These are phyloP conservation scores for Phytophthora cactorum DNA, from an alignment of 352 stramenopile genomes.

Conservation along the genomic window DNA sequence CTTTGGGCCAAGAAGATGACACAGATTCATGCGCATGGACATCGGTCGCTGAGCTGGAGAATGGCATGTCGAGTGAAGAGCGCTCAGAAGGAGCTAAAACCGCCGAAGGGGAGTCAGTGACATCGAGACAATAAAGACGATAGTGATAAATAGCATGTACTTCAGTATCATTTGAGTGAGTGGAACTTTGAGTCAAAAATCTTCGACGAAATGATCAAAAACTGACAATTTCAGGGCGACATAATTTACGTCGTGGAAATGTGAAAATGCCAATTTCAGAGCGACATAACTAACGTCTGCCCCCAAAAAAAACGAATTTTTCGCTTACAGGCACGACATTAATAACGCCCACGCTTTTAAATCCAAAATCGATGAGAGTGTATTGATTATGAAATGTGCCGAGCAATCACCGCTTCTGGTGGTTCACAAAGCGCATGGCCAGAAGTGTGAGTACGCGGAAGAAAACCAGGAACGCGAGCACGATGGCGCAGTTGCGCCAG, in stretches of 20 bases:
- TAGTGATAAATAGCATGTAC: too few species aligned
- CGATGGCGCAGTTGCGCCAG: conserved; percentile 31
- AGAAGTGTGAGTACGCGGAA: conserved; percentile 27
- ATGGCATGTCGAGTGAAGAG: conserved; percentile 3
- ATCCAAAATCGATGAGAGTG: too few species aligned
- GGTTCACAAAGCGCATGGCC: conserved; percentile 33
- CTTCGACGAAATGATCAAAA: neutral
- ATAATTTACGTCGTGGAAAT: neutral
- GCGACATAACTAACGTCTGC: too few species aligned
- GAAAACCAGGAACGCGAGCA: conserved; percentile 34
- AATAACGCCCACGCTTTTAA: neutral
- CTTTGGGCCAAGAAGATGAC: conserved; percentile 12
- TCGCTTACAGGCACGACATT: neutral
- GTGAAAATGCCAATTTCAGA: too few species aligned
- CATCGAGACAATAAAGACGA: too few species aligned
- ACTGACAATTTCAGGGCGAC: neutral
- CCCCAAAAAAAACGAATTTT: neutral
- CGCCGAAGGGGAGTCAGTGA: too few species aligned
- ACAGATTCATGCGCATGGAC: conserved; percentile 1
- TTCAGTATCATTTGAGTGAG: too few species aligned
- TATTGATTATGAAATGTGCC: too few species aligned
- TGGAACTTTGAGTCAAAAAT: too few species aligned
- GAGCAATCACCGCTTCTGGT: conserved; percentile 30
- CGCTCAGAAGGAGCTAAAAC: neutral
- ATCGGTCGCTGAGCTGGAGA: conserved; percentile 18